These are phyloP conservation scores for Tinospora cordifolia DNA, from an alignment of 164 flowering plant genomes.

Conservation along the genomic window DNA sequence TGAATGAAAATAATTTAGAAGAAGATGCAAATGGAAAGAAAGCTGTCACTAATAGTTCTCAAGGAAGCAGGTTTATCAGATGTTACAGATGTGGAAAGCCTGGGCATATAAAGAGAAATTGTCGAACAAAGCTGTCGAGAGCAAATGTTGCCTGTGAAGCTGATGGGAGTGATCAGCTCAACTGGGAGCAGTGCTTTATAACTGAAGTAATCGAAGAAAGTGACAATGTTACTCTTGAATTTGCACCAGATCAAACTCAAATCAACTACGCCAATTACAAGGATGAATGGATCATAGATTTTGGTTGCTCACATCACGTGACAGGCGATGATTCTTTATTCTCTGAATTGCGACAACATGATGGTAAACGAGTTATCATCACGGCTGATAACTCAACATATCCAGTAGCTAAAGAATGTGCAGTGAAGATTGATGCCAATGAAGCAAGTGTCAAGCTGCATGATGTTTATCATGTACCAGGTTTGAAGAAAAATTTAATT, in stretches of 20 bases:
- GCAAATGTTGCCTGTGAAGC: too few relatives aligned
- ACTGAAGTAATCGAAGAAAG: conserved; percentile 1
- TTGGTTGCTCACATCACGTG: conserved; percentile 20
- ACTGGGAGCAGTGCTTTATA: conserved; percentile 16
- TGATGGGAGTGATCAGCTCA: neutral
- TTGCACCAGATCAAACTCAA: too few relatives aligned
- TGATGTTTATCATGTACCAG: conserved; percentile 3
- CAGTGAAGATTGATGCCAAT: neutral
- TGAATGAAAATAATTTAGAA: too few relatives aligned
- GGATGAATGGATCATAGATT: conserved; percentile 8
- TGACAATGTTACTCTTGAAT: neutral
- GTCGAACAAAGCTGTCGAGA: neutral
- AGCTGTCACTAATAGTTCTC: too few relatives aligned
- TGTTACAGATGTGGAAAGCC: neutral
- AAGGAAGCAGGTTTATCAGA: neutral
- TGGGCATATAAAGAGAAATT: neutral
- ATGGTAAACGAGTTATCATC: conserved; percentile 11
- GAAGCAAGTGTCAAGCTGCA: neutral
- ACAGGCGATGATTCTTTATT: conserved; percentile 7
- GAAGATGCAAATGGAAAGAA: too few relatives aligned
- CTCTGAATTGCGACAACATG: conserved; percentile 13
- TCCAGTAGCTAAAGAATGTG: conserved; percentile 19
- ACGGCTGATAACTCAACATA: conserved; percentile 23
- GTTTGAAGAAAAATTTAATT: conserved; percentile 9
- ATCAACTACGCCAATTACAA: conserved; percentile 5